Conservation (phyloP, 176 grass and related monocot species). For the Avena insularis region DNA sequence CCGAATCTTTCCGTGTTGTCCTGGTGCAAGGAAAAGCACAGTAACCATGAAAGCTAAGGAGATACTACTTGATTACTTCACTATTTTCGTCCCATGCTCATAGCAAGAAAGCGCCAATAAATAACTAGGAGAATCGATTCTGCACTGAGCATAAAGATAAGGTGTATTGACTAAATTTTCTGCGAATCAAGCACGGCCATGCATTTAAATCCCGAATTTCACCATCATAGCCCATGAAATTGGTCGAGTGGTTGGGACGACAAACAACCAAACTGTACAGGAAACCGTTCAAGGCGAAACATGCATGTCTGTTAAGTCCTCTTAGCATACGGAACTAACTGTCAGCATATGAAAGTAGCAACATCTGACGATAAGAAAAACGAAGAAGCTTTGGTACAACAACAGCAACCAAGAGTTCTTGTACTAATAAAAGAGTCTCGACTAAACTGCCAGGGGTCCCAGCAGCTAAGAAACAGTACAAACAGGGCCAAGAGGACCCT, state of each 20-base stretch:
- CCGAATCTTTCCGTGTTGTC: background rate
- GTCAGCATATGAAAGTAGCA: background rate
- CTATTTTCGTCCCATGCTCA: background rate
- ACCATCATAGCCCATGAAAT: background rate
- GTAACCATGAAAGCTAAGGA: background rate
- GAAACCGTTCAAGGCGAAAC: background rate
- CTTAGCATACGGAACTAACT: constrained; percentile 3
- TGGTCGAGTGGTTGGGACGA: background rate
- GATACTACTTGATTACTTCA: background rate
- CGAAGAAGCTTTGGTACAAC: background rate
- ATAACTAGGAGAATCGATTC: background rate
- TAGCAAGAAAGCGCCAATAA: background rate
- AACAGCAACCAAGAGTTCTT: background rate
- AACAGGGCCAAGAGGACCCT: background rate
- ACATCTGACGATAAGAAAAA: background rate
- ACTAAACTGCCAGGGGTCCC: background rate
- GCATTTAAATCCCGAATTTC: background rate
- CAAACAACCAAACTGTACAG: background rate
- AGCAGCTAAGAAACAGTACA: background rate
- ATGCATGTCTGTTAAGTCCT: background rate
- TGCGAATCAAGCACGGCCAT: background rate
- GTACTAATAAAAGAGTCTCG: background rate
- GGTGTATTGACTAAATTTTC: background rate
- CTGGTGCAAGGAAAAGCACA: background rate
- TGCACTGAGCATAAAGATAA: background rate